phyloP scores from a whole-genome alignment of 1,284 basidiomycete species.

The Gomphus sp. region DNA sequence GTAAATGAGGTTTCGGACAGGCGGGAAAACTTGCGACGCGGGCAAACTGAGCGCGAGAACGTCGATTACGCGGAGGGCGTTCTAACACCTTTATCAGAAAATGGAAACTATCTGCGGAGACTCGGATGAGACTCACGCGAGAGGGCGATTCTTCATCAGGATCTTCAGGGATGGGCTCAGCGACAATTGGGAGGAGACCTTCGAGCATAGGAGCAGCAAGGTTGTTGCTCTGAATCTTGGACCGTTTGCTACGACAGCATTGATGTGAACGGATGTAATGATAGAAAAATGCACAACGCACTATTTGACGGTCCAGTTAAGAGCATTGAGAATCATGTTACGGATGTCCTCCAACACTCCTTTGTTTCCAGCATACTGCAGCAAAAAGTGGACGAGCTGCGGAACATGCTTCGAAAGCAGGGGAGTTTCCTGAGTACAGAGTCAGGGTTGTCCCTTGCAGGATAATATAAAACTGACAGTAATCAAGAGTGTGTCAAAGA shows the following conservation, averaged over 20 bases:
- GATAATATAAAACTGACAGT: slow-evolving; percentile 42
- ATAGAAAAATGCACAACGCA: slow-evolving; percentile 22
- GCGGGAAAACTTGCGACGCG: slow-evolving; percentile 94
- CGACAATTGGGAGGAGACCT: slow-evolving; percentile 89
- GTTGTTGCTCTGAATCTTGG: slow-evolving; percentile 83
- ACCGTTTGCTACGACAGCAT: slow-evolving; percentile 72
- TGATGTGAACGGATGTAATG: background rate
- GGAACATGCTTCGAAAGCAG: slow-evolving; percentile 85
- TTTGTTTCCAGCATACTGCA: slow-evolving; percentile 77
- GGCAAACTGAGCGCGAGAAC: slow-evolving; percentile 90
- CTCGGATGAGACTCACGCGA: slow-evolving; percentile 46
- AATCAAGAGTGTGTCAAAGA: slow-evolving; percentile 92
- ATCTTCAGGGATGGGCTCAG: slow-evolving; percentile 84
- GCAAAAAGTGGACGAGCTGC: slow-evolving; percentile 84
- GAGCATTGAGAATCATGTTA: slow-evolving; percentile 86
- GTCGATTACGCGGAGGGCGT: slow-evolving; percentile 93
- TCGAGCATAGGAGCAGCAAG: slow-evolving; percentile 85
- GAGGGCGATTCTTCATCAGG: slow-evolving; percentile 87
- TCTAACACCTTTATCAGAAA: slow-evolving; percentile 30
- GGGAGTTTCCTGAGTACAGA: slow-evolving; percentile 74
- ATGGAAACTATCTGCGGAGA: slow-evolving; percentile 4
- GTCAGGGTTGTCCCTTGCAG: background rate
- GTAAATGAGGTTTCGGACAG: slow-evolving; percentile 74
- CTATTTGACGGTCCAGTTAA: slow-evolving; percentile 97
- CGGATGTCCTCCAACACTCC: slow-evolving; percentile 77